A percentile compares a stretch with the other conserved stretches of the same genome.
phyloP scores from a whole-genome alignment of 371 early-diverging fungal genomes.

The Mucor mucedo region DNA sequence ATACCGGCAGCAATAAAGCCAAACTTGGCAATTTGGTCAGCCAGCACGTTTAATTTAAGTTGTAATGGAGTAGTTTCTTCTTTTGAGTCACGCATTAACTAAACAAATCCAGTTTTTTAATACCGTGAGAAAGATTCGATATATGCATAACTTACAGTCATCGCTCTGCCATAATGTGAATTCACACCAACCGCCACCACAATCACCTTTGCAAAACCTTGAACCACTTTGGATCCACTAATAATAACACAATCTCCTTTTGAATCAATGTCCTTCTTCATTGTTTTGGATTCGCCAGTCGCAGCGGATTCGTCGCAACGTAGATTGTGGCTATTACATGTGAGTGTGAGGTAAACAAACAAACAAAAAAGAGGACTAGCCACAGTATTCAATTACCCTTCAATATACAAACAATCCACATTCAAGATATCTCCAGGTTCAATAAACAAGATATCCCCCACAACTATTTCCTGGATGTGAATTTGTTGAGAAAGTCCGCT shows the following conservation, averaged over 20 bases:
- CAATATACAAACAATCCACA: background rate
- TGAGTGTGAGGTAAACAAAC: background rate
- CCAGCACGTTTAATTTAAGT: constrained; percentile 1
- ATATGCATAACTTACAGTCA: background rate
- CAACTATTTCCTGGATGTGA: constrained; percentile 1
- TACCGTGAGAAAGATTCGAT: background rate
- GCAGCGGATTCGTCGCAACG: constrained; percentile 1
- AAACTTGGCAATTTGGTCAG: background rate
- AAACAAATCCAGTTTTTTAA: background rate
- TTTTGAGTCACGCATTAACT: constrained; percentile 2
- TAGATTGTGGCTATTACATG: background rate
- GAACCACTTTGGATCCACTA: background rate
- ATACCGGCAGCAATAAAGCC: background rate
- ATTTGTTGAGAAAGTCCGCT: background rate
- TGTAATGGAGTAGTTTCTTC: constrained; percentile 3
- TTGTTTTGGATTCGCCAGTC: background rate
- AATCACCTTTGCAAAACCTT: background rate
- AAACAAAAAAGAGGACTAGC: background rate
- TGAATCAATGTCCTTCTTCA: background rate
- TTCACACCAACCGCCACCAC: background rate
- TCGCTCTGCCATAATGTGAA: constrained; percentile 1
- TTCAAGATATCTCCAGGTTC: constrained; percentile 1
- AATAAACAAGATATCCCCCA: constrained; percentile 2
- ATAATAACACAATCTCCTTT: constrained; percentile 1
- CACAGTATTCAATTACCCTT: background rate